Evolutionary conservation across 1,284 basidiomycete genomes (phyloP).

Genomic region (Austropuccinia psidii): DNA sequence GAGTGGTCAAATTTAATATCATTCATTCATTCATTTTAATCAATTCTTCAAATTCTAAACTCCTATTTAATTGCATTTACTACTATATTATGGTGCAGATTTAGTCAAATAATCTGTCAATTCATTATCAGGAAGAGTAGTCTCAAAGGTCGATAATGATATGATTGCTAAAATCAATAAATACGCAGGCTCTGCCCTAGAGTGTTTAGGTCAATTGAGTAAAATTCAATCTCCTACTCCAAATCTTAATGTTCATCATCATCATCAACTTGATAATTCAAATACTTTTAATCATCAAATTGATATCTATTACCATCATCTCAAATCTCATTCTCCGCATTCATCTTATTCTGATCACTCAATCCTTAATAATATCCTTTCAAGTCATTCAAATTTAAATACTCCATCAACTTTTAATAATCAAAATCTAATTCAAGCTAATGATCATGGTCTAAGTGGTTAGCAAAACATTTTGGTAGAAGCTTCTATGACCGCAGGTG

Average conservation of each 20-base stretch:
- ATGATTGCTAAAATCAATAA: conserved; percentile 64
- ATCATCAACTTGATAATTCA: too few relatives aligned
- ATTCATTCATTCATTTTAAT: not conserved
- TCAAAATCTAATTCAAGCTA: conserved; percentile 38
- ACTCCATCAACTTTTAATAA: conserved; percentile 39
- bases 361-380: not conserved
- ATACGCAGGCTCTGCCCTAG: conserved; percentile 75
- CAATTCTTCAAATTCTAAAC: not conserved
- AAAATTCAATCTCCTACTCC: too few relatives aligned
- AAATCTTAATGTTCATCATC: too few relatives aligned
- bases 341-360: too few relatives aligned
- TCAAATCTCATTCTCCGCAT: too few relatives aligned
- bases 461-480: conserved; percentile 78
- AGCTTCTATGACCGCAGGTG: conserved; percentile 59
- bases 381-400: not conserved
- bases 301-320: not conserved
- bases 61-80: not conserved
- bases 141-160: conserved; percentile 59
- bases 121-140: conserved; percentile 73
- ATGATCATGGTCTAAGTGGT: conserved; percentile 58
- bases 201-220: conserved; percentile 56
- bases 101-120: conserved; percentile 79
- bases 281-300: not conserved
- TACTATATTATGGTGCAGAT: conserved; percentile 68
- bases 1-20: conserved; percentile 61